phyloP scores from a whole-genome alignment of 345 rosid genomes.

The Lenwebbia sp. region DNA sequence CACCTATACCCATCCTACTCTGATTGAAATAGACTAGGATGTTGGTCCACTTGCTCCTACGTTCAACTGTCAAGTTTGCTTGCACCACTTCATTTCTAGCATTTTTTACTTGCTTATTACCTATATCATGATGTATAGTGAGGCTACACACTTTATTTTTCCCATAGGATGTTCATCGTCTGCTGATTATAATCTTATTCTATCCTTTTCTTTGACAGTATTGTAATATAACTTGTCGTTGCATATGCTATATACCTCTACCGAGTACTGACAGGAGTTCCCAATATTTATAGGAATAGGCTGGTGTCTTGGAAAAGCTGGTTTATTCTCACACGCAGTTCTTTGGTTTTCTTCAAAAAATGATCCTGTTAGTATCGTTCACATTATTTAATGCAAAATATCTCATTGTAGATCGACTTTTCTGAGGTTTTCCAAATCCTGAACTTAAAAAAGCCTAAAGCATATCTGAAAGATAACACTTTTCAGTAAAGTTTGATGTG shows the following conservation, averaged over 20 bases:
- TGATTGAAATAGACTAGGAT: neutral
- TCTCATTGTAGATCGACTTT: neutral
- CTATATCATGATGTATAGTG: neutral
- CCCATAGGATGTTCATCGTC: neutral
- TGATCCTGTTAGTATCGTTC: slow-evolving; percentile 73
- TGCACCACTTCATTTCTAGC: neutral
- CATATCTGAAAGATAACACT: neutral
- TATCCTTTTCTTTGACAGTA: neutral
- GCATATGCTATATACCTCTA: neutral
- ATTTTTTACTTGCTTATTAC: neutral
- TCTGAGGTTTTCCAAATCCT: neutral
- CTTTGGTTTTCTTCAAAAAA: slow-evolving; percentile 95
- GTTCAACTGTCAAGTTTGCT: neutral
- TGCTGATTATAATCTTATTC: neutral
- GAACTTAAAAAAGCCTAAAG: neutral
- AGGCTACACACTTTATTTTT: neutral
- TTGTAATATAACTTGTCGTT: neutral
- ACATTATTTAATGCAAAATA: neutral
- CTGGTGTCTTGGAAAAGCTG: slow-evolving; percentile 98
- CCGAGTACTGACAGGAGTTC: neutral
- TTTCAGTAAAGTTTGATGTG: neutral
- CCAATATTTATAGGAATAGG: slow-evolving; percentile 59
- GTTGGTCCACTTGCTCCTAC: neutral
- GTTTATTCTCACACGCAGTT: slow-evolving; percentile 87
- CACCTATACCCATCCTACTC: neutral